These are phyloP conservation scores for Vitis vinifera DNA, from an alignment of 164 flowering plant genomes.

Conservation along the genomic window ASM3070453v1 NC_081808.1:22047501-22048000, in stretches of 20 bases:
- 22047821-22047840: conserved; percentile 74
- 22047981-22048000: background rate
- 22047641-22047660: background rate
- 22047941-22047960: background rate
- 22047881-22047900: conserved; percentile 59
- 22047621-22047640: background rate
- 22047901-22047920: conserved; percentile 63
- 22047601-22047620: background rate
- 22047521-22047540: conserved; percentile 71
- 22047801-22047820: conserved; percentile 79
- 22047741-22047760: conserved; percentile 84
- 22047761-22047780: conserved; percentile 76
- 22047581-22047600: conserved; percentile 79
- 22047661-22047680: background rate
- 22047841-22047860: conserved; percentile 53
- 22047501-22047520: conserved; percentile 61
- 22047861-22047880: conserved; percentile 80
- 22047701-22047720: conserved; percentile 90
- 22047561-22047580: conserved; percentile 93
- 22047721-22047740: conserved; percentile 91
- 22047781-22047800: conserved; percentile 86
- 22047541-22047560: conserved; percentile 88
- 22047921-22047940: conserved; percentile 79
- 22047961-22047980: no score
- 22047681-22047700: conserved; percentile 75